phyloP scores from a whole-genome alignment of 2,329 filamentous ascomycete species.

The Trichoderma arundinaceum region DNA sequence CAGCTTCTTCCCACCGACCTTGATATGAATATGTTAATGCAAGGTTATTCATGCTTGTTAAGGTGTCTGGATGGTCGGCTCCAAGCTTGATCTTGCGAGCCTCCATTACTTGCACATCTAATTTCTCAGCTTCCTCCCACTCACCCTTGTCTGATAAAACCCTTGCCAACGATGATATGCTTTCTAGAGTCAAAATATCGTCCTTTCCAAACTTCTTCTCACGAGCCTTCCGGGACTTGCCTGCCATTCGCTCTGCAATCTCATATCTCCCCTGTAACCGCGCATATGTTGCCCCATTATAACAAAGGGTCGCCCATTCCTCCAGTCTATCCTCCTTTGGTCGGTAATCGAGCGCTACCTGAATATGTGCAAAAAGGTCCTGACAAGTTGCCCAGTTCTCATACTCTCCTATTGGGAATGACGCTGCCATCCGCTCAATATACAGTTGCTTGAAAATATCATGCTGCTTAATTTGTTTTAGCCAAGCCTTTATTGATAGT shows the following conservation, averaged over 20 bases:
- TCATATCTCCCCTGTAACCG: conserved; percentile 9
- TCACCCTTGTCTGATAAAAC: too few relatives aligned
- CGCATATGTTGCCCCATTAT: conserved; percentile 23
- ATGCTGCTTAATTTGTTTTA: conserved; percentile 4
- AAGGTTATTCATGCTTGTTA: conserved; percentile 28
- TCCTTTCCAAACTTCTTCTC: background rate
- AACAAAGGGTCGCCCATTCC: conserved; percentile 14
- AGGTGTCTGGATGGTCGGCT: too few relatives aligned
- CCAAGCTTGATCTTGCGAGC: too few relatives aligned
- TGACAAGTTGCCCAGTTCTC: background rate
- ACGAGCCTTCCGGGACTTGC: background rate
- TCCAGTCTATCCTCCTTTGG: background rate
- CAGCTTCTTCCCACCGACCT: conserved; percentile 29
- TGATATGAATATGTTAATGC: conserved; percentile 31
- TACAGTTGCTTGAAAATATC: background rate
- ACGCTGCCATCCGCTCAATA: conserved; percentile 13
- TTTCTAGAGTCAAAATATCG: too few relatives aligned
- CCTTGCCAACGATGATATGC: too few relatives aligned
- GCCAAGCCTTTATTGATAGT: conserved; percentile 18
- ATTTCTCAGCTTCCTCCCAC: conserved; percentile 16
- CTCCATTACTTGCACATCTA: too few relatives aligned
- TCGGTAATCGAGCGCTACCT: background rate
- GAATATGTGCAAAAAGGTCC: background rate
- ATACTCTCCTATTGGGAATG: conserved; percentile 34
- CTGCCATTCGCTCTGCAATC: conserved; percentile 12